Evolutionary conservation across 2,329 filamentous ascomycete genomes (phyloP).

Genomic region (Sporothrix luriei): DNA sequence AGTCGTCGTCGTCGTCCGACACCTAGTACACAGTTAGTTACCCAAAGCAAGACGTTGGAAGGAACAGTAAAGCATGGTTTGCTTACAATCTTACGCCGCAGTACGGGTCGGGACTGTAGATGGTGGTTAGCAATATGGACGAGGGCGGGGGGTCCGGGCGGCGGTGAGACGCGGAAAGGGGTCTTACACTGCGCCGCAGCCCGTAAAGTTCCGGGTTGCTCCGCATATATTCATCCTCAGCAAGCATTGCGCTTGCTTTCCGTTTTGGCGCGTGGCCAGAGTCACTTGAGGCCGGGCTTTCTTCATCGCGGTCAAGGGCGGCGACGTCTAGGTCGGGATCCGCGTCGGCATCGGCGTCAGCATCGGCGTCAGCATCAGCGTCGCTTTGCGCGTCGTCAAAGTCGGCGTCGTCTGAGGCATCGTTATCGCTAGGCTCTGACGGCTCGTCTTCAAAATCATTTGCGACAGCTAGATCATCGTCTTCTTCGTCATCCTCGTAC

Average conservation of each 20-base stretch:
- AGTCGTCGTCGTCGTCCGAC: slow-evolving; percentile 47
- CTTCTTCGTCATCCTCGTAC: slow-evolving; percentile 51
- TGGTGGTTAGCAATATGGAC: slow-evolving; percentile 41
- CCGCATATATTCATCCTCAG: slow-evolving; percentile 79
- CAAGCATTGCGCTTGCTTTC: slow-evolving; percentile 60
- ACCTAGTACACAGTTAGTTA: slow-evolving; percentile 31
- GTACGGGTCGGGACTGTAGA: slow-evolving; percentile 57
- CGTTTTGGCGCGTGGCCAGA: slow-evolving; percentile 73
- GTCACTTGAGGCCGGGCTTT: slow-evolving; percentile 70
- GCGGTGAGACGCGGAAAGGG: slow-evolving; percentile 28
- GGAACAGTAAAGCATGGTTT: slow-evolving; percentile 39
- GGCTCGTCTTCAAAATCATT: slow-evolving; percentile 48
- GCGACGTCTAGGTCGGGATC: slow-evolving; percentile 70
- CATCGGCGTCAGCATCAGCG: slow-evolving; percentile 56
- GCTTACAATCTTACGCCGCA: slow-evolving; percentile 61
- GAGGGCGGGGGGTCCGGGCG: slow-evolving; percentile 12
- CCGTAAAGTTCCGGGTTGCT: slow-evolving; percentile 95
- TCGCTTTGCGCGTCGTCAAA: slow-evolving; percentile 56
- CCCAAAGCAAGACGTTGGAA: neutral
- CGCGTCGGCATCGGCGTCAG: slow-evolving; percentile 59
- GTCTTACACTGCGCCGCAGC: slow-evolving; percentile 81
- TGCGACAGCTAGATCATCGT: slow-evolving; percentile 42
- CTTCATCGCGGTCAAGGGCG: slow-evolving; percentile 61
- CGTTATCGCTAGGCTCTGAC: slow-evolving; percentile 54
- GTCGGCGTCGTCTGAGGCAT: slow-evolving; percentile 69